Evolutionary conservation across 441 rosid species (phyloP).

Genomic region (Bruguiera hainesii): DNA sequence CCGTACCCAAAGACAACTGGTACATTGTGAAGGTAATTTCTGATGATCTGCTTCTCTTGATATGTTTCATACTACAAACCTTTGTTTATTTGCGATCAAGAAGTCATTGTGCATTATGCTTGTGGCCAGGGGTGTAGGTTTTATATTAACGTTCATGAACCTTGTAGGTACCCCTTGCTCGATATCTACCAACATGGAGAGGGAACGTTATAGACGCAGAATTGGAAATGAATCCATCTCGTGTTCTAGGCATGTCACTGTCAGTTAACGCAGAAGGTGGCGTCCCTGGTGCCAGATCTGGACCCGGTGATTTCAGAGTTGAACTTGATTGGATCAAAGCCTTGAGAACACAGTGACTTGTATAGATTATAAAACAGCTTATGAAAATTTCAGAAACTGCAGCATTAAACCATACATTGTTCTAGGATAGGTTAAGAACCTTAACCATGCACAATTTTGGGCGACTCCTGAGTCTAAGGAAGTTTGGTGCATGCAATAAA

Average conservation of each 20-base stretch:
- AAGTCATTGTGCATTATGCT: slow-evolving; percentile 8
- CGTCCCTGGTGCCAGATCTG: slow-evolving; percentile 59
- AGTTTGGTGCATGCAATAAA: no score
- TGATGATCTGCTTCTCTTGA: no score
- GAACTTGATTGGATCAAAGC: slow-evolving; percentile 94
- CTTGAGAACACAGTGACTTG: slow-evolving; percentile 38
- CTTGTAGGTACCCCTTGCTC: neutral
- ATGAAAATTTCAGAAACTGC: no score
- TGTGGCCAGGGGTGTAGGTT: neutral
- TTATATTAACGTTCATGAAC: neutral
- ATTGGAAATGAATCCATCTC: slow-evolving; percentile 20
- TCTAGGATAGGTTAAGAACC: no score
- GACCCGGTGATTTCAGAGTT: slow-evolving; percentile 77
- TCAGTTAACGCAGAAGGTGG: slow-evolving; percentile 88
- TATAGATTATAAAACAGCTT: no score
- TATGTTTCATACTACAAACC: no score
- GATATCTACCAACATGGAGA: slow-evolving; percentile 2
- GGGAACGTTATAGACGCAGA: slow-evolving; percentile 2
- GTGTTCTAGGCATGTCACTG: slow-evolving; percentile 75
- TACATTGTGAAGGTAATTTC: slow-evolving; percentile 59
- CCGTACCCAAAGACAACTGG: slow-evolving; percentile 74
- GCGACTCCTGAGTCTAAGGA: no score
- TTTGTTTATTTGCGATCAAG: no score
- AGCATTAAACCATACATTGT: no score
- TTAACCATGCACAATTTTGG: no score